phyloP scores from a whole-genome alignment of 1,139 yeast genomes.

The Candida glucosophila region DNA sequence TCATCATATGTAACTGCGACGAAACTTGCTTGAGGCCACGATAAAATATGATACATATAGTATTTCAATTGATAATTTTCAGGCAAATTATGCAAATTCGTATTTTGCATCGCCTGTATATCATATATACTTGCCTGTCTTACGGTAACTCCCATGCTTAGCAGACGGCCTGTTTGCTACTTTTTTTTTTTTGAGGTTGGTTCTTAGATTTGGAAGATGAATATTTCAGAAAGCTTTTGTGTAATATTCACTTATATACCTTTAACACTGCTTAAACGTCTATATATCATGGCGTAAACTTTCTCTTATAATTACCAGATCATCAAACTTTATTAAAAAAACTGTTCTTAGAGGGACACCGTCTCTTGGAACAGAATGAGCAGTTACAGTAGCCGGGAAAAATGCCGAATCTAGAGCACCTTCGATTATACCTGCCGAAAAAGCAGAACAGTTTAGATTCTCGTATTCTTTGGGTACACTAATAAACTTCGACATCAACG shows the following conservation, averaged over 20 bases:
- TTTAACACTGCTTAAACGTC: too few relatives aligned
- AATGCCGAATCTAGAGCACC: slow-evolving; percentile 78
- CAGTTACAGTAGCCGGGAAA: slow-evolving; percentile 78
- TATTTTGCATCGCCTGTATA: slow-evolving; percentile 92
- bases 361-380: slow-evolving; percentile 72
- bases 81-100: slow-evolving; percentile 86
- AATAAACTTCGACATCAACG: slow-evolving; percentile 68
- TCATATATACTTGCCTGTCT: slow-evolving; percentile 84
- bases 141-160: slow-evolving; percentile 69
- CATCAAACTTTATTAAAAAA: slow-evolving; percentile 70
- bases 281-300: slow-evolving; percentile 16
- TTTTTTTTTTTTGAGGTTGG: not conserved
- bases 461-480: slow-evolving; percentile 77
- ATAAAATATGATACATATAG: slow-evolving; percentile 83
- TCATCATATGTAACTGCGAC: slow-evolving; percentile 75
- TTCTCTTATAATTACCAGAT: slow-evolving; percentile 51
- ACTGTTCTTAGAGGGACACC: slow-evolving; percentile 67
- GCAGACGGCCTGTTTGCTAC: too few relatives aligned
- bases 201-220: too few relatives aligned
- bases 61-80: slow-evolving; percentile 91
- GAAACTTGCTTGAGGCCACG: slow-evolving; percentile 98
- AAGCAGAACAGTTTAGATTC: slow-evolving; percentile 74
- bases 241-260: too few relatives aligned
- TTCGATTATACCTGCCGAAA: slow-evolving; percentile 85
- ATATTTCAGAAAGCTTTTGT: too few relatives aligned